Evolutionary conservation across 2,329 filamentous ascomycete species (phyloP).

Genomic region (Arthrobotrys musiformis): DNA sequence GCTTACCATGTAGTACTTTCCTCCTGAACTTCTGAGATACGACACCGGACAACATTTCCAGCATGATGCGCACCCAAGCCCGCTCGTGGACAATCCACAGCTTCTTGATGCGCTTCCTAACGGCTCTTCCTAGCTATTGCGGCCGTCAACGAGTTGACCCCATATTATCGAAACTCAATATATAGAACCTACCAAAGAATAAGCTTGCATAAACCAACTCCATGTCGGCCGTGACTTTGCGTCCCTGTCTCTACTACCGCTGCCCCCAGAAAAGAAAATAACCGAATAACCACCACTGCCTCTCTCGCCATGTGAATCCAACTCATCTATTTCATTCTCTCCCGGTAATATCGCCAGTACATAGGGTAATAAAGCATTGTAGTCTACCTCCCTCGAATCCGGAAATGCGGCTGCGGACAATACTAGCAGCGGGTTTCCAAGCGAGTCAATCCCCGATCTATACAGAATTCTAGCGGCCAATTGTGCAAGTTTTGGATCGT

Average conservation of each 20-base stretch:
- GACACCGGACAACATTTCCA: constrained; percentile 70
- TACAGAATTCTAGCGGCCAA: constrained; percentile 69
- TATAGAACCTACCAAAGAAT: constrained; percentile 64
- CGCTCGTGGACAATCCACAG: constrained; percentile 71
- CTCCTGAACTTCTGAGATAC: constrained; percentile 70
- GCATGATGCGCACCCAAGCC: constrained; percentile 69
- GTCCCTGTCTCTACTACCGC: constrained; percentile 32
- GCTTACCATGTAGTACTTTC: constrained; percentile 69
- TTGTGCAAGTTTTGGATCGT: constrained; percentile 65
- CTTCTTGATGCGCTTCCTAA: constrained; percentile 68
- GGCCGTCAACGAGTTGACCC: neutral
- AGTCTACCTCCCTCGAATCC: constrained; percentile 68
- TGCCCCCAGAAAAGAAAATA: constrained; percentile 69
- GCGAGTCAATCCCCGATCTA: constrained; percentile 66
- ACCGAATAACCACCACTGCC: constrained; percentile 67
- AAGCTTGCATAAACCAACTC: constrained; percentile 70
- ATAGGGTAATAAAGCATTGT: constrained; percentile 68
- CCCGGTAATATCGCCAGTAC: constrained; percentile 68
- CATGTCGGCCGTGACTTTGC: constrained; percentile 66
- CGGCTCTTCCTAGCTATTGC: constrained; percentile 65
- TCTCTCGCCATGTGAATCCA: constrained; percentile 51
- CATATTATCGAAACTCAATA: neutral
- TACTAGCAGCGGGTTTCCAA: constrained; percentile 67
- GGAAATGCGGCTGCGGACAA: constrained; percentile 70
- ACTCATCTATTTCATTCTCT: constrained; percentile 66